phyloP scores from a whole-genome alignment of 345 rosid species.

The Citrus maxima region DNA sequence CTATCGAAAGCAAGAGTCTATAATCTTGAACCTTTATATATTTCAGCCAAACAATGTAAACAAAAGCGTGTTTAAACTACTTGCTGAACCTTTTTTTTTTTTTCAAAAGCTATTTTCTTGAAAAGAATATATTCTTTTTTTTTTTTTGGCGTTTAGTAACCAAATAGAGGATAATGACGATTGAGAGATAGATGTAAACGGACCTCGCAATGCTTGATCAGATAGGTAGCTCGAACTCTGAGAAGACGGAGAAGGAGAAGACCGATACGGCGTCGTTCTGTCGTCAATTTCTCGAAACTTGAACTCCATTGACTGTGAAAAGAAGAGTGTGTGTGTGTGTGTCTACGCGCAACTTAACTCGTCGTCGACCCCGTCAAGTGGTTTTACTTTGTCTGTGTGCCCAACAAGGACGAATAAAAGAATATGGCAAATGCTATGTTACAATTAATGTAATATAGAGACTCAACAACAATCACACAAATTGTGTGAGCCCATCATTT shows the following conservation, averaged over 20 bases:
- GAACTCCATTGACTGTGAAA: constrained; percentile 35
- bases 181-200: not conserved
- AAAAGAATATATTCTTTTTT: too few relatives aligned
- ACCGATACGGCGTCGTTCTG: constrained; percentile 10
- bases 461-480: too few relatives aligned
- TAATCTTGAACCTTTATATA: not conserved
- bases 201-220: constrained; percentile 29
- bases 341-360: not conserved
- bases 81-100: not conserved
- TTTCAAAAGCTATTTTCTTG: too few relatives aligned
- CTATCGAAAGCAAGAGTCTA: not conserved
- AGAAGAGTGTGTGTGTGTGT: not conserved
- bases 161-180: not conserved
- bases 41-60: not conserved
- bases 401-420: too few relatives aligned
- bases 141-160: not conserved
- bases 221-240: constrained; percentile 14
- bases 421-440: too few relatives aligned
- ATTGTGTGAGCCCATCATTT: too few relatives aligned
- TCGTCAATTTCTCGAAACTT: constrained; percentile 35
- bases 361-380: too few relatives aligned
- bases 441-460: too few relatives aligned
- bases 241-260: constrained; percentile 14
- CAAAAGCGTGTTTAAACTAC: not conserved
- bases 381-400: too few relatives aligned